Evolutionary conservation across 768 basidiomycete species (phyloP).

Genomic region (Collybiopsis luxurians): DNA sequence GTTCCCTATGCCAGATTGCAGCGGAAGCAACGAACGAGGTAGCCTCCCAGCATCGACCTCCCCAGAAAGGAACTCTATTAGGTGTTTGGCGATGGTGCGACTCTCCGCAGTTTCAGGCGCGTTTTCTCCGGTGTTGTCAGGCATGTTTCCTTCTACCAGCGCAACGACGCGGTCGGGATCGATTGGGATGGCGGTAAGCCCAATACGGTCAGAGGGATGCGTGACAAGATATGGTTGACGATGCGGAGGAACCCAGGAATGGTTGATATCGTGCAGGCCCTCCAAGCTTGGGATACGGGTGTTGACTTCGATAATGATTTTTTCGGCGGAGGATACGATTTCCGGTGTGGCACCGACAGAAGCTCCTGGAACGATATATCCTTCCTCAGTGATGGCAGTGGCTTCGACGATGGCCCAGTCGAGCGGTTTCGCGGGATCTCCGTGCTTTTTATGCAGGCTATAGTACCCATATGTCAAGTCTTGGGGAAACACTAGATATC

Average conservation of each 20-base stretch:
- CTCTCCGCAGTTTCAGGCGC: constrained; percentile 43
- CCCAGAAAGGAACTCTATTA: constrained; percentile 41
- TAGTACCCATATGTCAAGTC: constrained; percentile 49
- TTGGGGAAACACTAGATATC: constrained; percentile 43
- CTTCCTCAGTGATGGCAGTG: constrained; percentile 47
- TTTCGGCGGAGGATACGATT: constrained; percentile 45
- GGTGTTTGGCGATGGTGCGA: constrained; percentile 39
- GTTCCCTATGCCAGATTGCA: constrained; percentile 48
- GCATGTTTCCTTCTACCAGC: constrained; percentile 35
- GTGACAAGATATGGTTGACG: constrained; percentile 42
- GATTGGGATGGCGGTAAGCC: constrained; percentile 40
- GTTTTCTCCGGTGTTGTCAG: constrained; percentile 46
- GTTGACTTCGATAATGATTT: constrained; percentile 50
- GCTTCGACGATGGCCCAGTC: constrained; percentile 52
- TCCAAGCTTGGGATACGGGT: constrained; percentile 44
- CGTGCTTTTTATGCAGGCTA: constrained; percentile 39
- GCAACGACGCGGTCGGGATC: constrained; percentile 48
- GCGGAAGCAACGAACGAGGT: constrained; percentile 39
- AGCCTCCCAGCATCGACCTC: constrained; percentile 41
- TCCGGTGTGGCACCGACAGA: constrained; percentile 48
- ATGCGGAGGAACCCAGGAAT: constrained; percentile 39
- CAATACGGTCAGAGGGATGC: constrained; percentile 43
- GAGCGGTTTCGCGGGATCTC: constrained; percentile 40
- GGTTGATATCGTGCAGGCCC: constrained; percentile 48
- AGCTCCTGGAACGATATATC: constrained; percentile 44